phyloP scores from a whole-genome alignment of 1,284 basidiomycete genomes.

The Mycena citricolor region DNA sequence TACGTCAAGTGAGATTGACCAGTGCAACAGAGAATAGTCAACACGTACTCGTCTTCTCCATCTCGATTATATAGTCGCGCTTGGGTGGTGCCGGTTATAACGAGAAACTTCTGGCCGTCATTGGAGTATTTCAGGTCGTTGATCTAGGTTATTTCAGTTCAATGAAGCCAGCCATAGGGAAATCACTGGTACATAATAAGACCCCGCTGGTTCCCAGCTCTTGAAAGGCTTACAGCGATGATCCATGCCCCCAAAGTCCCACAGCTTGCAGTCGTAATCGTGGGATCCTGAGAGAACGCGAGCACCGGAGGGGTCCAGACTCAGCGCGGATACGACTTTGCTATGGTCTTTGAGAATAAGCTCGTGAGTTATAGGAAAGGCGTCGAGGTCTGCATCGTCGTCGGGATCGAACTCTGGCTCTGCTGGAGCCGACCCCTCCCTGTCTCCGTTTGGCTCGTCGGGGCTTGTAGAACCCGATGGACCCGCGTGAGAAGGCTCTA shows the following conservation, averaged over 20 bases:
- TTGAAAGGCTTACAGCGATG: conserved; percentile 86
- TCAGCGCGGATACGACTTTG: conserved; percentile 91
- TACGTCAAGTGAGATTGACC: conserved; percentile 49
- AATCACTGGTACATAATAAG: conserved; percentile 71
- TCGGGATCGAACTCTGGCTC: conserved; percentile 68
- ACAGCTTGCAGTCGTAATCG: conserved; percentile 96
- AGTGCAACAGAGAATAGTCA: conserved; percentile 25
- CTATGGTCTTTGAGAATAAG: conserved; percentile 89
- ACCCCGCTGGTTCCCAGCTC: conserved; percentile 90
- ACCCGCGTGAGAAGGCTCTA: conserved; percentile 7
- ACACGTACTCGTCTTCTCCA: conserved; percentile 83
- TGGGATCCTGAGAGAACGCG: conserved; percentile 89
- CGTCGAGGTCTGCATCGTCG: conserved; percentile 47
- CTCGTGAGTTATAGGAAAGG: conserved; percentile 87
- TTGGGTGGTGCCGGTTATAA: conserved; percentile 85
- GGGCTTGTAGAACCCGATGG: neutral
- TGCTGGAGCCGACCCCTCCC: conserved; percentile 35
- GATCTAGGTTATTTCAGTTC: conserved; percentile 51
- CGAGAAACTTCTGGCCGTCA: conserved; percentile 82
- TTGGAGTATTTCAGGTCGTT: conserved; percentile 87
- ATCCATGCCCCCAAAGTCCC: conserved; percentile 99
- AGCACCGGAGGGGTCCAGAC: conserved; percentile 91
- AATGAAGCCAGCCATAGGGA: conserved; percentile 11
- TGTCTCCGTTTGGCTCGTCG: conserved; percentile 33
- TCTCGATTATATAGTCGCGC: conserved; percentile 89